Conservation (phyloP, 768 basidiomycete genomes). For the Multifurca ochricompacta region DNA sequence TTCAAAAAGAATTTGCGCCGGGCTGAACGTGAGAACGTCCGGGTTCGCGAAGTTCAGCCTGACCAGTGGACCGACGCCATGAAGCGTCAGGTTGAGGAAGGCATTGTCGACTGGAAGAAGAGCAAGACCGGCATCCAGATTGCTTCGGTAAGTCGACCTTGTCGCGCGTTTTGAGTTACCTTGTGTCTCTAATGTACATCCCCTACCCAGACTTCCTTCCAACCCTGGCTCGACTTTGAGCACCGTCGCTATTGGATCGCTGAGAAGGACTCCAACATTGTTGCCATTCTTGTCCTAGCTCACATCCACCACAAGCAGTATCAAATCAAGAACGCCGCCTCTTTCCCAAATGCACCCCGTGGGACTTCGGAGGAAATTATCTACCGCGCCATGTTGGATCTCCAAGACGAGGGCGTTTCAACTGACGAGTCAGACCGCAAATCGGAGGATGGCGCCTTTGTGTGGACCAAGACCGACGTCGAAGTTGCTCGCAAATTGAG, state of each 20-base stretch:
- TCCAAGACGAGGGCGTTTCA: conserved; percentile 29
- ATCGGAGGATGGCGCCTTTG: conserved; percentile 3
- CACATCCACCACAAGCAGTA: conserved; percentile 38
- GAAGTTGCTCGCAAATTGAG: conserved; percentile 5
- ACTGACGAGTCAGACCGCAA: not conserved
- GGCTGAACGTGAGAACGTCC: conserved; percentile 48
- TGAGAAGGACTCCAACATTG: conserved; percentile 31
- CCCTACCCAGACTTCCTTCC: conserved; percentile 32
- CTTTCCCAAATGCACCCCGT: conserved; percentile 45
- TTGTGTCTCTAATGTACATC: not conserved
- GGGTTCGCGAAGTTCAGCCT: conserved; percentile 36
- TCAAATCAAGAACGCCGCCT: conserved; percentile 49
- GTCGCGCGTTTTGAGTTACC: accelerated
- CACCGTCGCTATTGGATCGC: conserved; percentile 56
- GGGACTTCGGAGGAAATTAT: conserved; percentile 50
- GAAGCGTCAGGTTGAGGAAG: conserved; percentile 40
- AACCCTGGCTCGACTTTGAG: conserved; percentile 48
- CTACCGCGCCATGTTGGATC: conserved; percentile 37
- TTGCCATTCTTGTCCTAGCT: conserved; percentile 46
- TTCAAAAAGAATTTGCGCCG: conserved; percentile 54
- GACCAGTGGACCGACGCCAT: conserved; percentile 38
- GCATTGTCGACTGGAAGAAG: conserved; percentile 50
- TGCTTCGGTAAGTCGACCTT: conserved; percentile 8
- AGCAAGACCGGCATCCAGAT: conserved; percentile 51
- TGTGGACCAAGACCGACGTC: conserved; percentile 1